Conservation (phyloP, 108 stramenopile species). For the Nannochloropsis granulata region DNA sequence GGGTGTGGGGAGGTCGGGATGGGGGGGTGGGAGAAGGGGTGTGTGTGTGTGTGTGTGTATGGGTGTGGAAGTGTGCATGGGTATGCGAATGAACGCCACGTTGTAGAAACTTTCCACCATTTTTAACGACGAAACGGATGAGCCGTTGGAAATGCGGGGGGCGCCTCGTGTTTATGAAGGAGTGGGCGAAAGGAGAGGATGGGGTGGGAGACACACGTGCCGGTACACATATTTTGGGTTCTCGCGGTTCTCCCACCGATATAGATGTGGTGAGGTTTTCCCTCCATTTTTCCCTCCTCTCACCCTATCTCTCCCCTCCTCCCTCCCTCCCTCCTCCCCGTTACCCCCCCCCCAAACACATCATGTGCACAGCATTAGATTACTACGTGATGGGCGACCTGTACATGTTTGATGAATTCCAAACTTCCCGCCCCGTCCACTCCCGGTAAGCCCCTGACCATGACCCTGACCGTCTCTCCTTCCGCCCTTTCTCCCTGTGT, state of each 20-base stretch:
- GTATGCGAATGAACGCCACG: constrained; percentile 29
- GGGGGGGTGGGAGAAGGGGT: background rate
- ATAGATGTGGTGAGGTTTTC: too few species aligned
- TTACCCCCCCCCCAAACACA: too few species aligned
- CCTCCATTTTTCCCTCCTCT: too few species aligned
- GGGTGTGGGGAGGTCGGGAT: background rate
- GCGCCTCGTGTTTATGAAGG: constrained; percentile 11
- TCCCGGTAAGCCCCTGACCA: background rate
- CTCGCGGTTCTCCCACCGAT: too few species aligned
- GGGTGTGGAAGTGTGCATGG: background rate
- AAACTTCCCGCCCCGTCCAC: constrained; percentile 31
- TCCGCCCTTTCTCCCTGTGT: background rate
- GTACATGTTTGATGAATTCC: constrained; percentile 71
- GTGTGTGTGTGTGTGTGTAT: background rate
- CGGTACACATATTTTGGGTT: too few species aligned
- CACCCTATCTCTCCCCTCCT: background rate
- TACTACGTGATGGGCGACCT: constrained; percentile 62
- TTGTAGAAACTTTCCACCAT: constrained; percentile 33
- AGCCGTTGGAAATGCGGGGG: constrained; percentile 18
- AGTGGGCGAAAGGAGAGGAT: background rate
- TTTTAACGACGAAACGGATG: constrained; percentile 24
- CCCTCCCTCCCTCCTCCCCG: background rate
- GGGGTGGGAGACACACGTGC: background rate
- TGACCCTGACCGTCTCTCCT: background rate
- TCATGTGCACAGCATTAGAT: background rate